Base-by-base conservation (phyloP, 192 early-diverging fungal genomes). In the Spizellomyces punctatus region DNA sequence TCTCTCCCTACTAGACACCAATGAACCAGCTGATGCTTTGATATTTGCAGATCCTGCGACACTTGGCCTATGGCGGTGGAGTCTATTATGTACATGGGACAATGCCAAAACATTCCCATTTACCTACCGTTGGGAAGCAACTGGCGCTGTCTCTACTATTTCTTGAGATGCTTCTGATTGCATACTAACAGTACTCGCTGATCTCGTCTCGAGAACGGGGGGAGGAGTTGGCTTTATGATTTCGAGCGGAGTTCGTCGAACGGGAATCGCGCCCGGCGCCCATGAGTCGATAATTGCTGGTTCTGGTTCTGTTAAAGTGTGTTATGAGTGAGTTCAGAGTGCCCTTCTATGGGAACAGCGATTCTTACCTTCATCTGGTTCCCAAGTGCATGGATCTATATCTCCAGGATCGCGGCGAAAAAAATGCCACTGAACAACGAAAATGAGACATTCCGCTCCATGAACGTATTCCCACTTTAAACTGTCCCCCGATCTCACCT, bases 341-440 rank as follows among this genome's bases (percentile, higher is more conserved):
- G 27, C 67, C 10, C 36, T 62, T 41, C 10, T 9, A 72, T 21
- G 0, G 55, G 21, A 16, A 41, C 8, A 58, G 3, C 17, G 2
- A 58, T 8, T 12, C 36, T 27, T 57, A 82, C 85, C 85, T 58
- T 75, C 73, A 68, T 87, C 85, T 0, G 83, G 83, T 17, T 64
- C 64, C 85, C 85, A 87, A 6, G 79, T 80, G 12, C 46, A 54
- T 12, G 74, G 58, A 43, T 77, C 71, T 41, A 83, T 78, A 43
- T 75, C 69, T 5, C 82, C 83, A 6, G 49, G 67, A 76, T 86
- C 85, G 17, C 75, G 49, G 41, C 66, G 62, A 64, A 84, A 86
- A 69, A 84, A 86, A 61, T 83, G 69, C 76, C 80, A 87, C 82
- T 82, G 55, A 47, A 57, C 14, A 6, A 43, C 4, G 61, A 62